Percentiles rank a stretch among this genome's conserved stretches.
Conservation (phyloP, 257 asterid genomes). For the Schizonepeta tenuifolia region DNA sequence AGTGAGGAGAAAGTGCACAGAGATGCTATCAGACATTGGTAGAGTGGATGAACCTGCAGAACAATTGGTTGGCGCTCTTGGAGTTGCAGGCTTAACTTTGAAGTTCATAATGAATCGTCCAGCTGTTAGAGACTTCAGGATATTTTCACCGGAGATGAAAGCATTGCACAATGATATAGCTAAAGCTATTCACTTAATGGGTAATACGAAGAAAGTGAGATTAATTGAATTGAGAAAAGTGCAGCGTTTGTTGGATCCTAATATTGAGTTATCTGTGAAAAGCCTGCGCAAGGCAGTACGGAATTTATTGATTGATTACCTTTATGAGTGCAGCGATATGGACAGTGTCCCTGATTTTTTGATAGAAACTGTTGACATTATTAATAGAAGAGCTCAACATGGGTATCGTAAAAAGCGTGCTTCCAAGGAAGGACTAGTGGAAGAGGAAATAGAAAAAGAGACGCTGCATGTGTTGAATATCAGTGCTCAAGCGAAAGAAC, state of each 20-base stretch:
- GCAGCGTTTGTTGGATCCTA: conserved; percentile 50
- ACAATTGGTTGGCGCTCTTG: conserved; percentile 64
- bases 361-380: conserved; percentile 49
- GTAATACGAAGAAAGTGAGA: conserved; percentile 40
- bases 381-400: conserved; percentile 46
- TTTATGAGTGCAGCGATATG: conserved; percentile 79
- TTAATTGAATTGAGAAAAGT: conserved; percentile 50
- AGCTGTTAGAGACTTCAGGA: conserved; percentile 46
- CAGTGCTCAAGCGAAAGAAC: conserved; percentile 85
- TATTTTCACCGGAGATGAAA: conserved; percentile 62
- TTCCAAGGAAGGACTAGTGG: conserved; percentile 31
- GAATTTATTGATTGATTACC: conserved; percentile 67
- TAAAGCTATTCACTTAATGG: conserved; percentile 56
- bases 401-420: conserved; percentile 25
- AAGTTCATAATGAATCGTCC: conserved; percentile 51
- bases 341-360: conserved; percentile 59
- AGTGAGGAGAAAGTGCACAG: conserved; percentile 49
- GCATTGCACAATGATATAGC: conserved; percentile 74
- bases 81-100: conserved; percentile 66
- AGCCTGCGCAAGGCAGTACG: conserved; percentile 49
- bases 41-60: conserved; percentile 53
- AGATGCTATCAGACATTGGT: conserved; percentile 52
- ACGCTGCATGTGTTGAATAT: conserved; percentile 56
- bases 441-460: conserved; percentile 60
- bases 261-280: conserved; percentile 36